Evolutionary conservation across 768 basidiomycete species (phyloP).

Genomic region (Guyanaporus albipodus): DNA sequence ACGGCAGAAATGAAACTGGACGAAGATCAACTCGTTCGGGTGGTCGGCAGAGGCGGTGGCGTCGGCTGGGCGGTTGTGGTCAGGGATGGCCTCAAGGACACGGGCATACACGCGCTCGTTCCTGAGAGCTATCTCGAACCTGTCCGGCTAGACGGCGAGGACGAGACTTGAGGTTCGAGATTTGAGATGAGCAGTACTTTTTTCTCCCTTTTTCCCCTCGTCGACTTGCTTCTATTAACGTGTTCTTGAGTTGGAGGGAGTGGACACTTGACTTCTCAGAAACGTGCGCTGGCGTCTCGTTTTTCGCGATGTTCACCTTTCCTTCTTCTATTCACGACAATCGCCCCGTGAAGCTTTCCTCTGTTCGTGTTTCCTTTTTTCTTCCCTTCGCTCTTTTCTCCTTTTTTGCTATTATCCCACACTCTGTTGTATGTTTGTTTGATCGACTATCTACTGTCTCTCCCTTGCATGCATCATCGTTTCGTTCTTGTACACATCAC

Average conservation of each 20-base stretch:
- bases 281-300: conserved; percentile 18
- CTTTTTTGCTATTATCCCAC: too few species aligned
- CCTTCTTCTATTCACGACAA: too few species aligned
- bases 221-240: neutral
- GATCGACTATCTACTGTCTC: too few species aligned
- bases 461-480: too few species aligned
- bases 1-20: conserved; percentile 78
- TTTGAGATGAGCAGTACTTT: neutral
- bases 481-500: too few species aligned
- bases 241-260: neutral
- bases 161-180: conserved; percentile 6
- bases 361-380: too few species aligned
- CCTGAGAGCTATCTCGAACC: conserved; percentile 75
- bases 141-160: conserved; percentile 37
- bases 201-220: neutral
- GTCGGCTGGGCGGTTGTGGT: conserved; percentile 79
- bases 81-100: conserved; percentile 35
- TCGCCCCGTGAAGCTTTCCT: too few species aligned
- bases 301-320: too few species aligned
- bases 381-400: too few species aligned
- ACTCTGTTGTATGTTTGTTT: too few species aligned
- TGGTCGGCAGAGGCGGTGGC: conserved; percentile 72
- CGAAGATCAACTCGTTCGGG: conserved; percentile 72
- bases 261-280: neutral
- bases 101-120: conserved; percentile 61